Percentiles rank a stretch among this genome's conserved stretches.
Evolutionary conservation across 2,329 filamentous ascomycete species (phyloP).

Genomic region (Calonectria ilicicola): DNA sequence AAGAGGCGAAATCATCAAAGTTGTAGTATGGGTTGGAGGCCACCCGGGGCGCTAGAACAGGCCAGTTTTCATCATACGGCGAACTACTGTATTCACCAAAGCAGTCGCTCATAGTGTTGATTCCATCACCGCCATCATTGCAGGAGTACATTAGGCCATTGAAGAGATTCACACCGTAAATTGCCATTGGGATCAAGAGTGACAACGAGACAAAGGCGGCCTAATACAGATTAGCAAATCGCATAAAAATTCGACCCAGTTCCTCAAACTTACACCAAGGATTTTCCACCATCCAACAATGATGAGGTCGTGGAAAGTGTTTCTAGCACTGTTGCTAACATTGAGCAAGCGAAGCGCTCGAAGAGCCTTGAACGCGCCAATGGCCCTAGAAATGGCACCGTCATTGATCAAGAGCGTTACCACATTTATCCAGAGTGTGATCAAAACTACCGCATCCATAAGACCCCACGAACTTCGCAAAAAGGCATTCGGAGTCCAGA

Average conservation of each 20-base stretch:
- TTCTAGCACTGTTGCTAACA: slow-evolving; percentile 92
- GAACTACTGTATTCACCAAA: slow-evolving; percentile 83
- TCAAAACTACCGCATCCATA: slow-evolving; percentile 90
- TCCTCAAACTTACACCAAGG: slow-evolving; percentile 72
- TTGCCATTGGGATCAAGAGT: slow-evolving; percentile 94
- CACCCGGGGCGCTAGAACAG: slow-evolving; percentile 84
- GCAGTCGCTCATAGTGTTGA: slow-evolving; percentile 77
- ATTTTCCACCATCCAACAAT: slow-evolving; percentile 96
- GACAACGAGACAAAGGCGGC: slow-evolving; percentile 95
- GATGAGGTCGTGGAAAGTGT: slow-evolving; percentile 97
- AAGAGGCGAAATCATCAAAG: slow-evolving; percentile 95
- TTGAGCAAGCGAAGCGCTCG: slow-evolving; percentile 92
- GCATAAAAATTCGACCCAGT: not conserved
- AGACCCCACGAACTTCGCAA: slow-evolving; percentile 97
- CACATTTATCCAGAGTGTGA: slow-evolving; percentile 97
- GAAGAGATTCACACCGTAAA: slow-evolving; percentile 95
- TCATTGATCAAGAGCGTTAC: slow-evolving; percentile 84
- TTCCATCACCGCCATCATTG: slow-evolving; percentile 71
- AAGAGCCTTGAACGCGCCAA: slow-evolving; percentile 97
- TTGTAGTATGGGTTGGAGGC: slow-evolving; percentile 86
- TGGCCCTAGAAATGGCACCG: slow-evolving; percentile 86
- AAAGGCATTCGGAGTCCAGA: slow-evolving; percentile 98
- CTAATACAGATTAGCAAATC: slow-evolving; percentile 42
- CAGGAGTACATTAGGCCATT: slow-evolving; percentile 83
- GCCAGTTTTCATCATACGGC: slow-evolving; percentile 81